Conservation (phyloP, 305 asterid species). For the Fraxinus sp. region DNA sequence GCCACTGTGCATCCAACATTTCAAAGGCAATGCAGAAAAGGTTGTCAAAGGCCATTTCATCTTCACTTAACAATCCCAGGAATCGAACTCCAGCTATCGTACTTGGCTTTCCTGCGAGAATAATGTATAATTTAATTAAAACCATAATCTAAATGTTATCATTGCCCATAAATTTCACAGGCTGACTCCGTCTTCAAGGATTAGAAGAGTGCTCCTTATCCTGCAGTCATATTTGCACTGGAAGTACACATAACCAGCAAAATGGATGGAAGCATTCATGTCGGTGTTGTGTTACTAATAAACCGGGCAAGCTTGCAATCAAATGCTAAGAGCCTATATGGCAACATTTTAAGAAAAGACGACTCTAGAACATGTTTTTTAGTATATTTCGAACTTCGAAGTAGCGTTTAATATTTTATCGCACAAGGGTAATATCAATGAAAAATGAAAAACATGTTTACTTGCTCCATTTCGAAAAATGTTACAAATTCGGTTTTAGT, state of each 20-base stretch:
- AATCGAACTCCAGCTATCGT: slow-evolving; percentile 66
- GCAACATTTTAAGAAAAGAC: neutral
- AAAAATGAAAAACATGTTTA: neutral
- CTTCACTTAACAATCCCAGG: slow-evolving; percentile 54
- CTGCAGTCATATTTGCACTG: neutral
- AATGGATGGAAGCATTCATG: neutral
- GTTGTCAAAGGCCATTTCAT: slow-evolving; percentile 84
- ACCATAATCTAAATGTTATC: neutral
- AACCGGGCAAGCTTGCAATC: neutral
- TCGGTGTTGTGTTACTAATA: neutral
- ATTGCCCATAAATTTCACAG: neutral
- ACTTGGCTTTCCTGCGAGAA: slow-evolving; percentile 59
- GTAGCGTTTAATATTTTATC: neutral
- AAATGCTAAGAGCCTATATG: neutral
- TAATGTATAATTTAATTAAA: neutral
- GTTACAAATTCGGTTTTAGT: neutral
- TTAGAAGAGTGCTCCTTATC: neutral
- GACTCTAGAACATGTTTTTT: neutral
- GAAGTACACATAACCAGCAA: neutral
- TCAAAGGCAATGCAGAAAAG: slow-evolving; percentile 85
- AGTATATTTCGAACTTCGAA: neutral
- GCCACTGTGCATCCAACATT: slow-evolving; percentile 91
- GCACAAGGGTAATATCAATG: neutral
- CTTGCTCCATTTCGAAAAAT: neutral
- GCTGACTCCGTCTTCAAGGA: neutral